Conservation (phyloP, 768 basidiomycete genomes). For the Fibroporia radiculosa region DNA sequence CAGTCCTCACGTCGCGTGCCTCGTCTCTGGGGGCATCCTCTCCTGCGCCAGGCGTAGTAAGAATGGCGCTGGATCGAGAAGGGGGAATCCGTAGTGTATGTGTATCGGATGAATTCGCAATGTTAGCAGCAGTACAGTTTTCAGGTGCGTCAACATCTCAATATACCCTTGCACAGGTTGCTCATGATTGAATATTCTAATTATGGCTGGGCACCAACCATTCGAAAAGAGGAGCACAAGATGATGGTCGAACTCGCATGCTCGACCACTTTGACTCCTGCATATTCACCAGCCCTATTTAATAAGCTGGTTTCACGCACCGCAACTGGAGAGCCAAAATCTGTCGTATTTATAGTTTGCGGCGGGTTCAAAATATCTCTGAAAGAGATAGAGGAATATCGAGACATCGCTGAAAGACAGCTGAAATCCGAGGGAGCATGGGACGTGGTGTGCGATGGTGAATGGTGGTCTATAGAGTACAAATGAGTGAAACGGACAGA, state of each 20-base stretch:
- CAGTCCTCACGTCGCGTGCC: conserved; percentile 52
- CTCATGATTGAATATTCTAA: not conserved
- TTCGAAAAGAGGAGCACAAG: conserved; percentile 60
- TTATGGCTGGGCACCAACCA: not conserved
- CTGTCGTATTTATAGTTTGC: conserved; percentile 62
- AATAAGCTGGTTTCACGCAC: conserved; percentile 37
- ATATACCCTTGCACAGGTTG: not conserved
- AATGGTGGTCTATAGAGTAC: conserved; percentile 3
- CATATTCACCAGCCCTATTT: conserved; percentile 53
- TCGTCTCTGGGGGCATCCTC: conserved; percentile 67
- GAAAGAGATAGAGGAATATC: conserved; percentile 44
- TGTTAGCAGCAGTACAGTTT: conserved; percentile 50
- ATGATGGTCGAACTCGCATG: conserved; percentile 70
- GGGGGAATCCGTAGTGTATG: conserved; percentile 53
- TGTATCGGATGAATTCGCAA: conserved; percentile 61
- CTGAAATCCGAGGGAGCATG: conserved; percentile 19
- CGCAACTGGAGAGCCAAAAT: conserved; percentile 21
- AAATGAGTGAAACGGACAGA: too few species aligned
- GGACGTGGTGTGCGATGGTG: conserved; percentile 14
- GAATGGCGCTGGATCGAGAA: conserved; percentile 52
- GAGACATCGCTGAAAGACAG: conserved; percentile 29
- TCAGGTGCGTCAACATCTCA: conserved; percentile 40
- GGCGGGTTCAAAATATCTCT: conserved; percentile 64
- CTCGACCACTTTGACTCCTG: conserved; percentile 59
- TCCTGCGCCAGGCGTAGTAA: conserved; percentile 53